These are phyloP conservation scores for Acmispon strigosus DNA, from an alignment of 306 rosid genomes.

Conservation along the genomic window DNA sequence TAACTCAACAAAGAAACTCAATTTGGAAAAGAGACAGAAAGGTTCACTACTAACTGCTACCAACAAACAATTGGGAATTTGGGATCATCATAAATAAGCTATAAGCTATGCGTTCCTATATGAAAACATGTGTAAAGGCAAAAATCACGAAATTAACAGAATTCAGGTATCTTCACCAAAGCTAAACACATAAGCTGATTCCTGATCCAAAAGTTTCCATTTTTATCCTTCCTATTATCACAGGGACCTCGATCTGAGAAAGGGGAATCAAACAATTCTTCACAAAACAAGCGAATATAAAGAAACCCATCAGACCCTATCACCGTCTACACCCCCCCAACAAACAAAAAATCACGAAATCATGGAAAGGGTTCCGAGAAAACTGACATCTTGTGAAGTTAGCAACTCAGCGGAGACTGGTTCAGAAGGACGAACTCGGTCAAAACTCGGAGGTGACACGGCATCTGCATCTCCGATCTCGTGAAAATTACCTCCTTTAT, in stretches of 20 bases:
- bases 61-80: background rate
- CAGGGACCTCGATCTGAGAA: constrained; percentile 9
- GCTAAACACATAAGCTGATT: constrained; percentile 2
- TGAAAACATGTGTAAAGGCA: background rate
- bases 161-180: constrained; percentile 14
- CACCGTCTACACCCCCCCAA: background rate
- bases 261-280: constrained; percentile 16
- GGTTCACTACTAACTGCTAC: background rate
- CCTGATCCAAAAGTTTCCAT: background rate
- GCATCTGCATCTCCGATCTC: constrained; percentile 48
- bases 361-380: background rate
- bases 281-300: background rate
- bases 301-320: background rate
- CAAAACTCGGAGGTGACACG: constrained; percentile 27
- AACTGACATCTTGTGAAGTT: constrained; percentile 54
- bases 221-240: background rate
- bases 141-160: constrained; percentile 10
- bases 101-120: background rate
- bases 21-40: background rate
- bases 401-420: constrained; percentile 47
- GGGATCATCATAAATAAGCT: background rate
- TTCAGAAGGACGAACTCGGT: constrained; percentile 46
- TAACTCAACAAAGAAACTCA: constrained; percentile 5
- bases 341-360: background rate
- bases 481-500: constrained; percentile 30